A percentile compares a stretch with the other conserved stretches of the same genome.
phyloP scores from a whole-genome alignment of 352 stramenopile genomes.

The Stramenopiles sp. region DNA sequence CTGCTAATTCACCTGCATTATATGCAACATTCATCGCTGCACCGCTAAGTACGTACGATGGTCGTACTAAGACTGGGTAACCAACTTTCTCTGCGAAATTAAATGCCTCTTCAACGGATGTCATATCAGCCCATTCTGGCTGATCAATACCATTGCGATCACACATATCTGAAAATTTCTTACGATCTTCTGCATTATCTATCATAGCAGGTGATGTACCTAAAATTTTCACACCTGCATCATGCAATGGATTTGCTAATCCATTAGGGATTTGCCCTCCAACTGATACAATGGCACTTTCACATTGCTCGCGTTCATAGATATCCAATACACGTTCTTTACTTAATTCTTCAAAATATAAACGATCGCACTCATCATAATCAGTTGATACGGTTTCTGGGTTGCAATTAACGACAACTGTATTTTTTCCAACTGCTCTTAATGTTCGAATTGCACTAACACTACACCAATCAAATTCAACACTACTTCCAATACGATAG shows the following conservation, averaged over 20 bases:
- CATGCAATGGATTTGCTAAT: conserved; percentile 69
- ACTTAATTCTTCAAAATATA: conserved; percentile 98
- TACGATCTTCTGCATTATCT: conserved; percentile 86
- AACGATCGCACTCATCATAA: conserved; percentile 93
- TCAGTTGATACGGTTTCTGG: conserved; percentile 97
- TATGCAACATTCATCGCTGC: conserved; percentile 86
- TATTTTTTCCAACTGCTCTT: conserved; percentile 67
- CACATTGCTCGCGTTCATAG: conserved; percentile 76
- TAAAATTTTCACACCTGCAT: conserved; percentile 77
- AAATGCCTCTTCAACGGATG: conserved; percentile 57
- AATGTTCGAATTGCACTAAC: conserved; percentile 81
- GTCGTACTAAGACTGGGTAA: conserved; percentile 80
- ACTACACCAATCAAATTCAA: conserved; percentile 98
- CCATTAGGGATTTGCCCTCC: conserved; percentile 97
- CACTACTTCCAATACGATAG: conserved; percentile 91
- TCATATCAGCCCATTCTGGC: conserved; percentile 53
- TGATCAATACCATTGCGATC: conserved; percentile 83
- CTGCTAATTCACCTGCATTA: conserved; percentile 57
- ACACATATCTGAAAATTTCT: conserved; percentile 88
- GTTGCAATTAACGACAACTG: conserved; percentile 99
- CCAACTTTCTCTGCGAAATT: conserved; percentile 61
- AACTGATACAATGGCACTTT: conserved; percentile 88
- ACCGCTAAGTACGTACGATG: conserved; percentile 83
- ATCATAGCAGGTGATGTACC: conserved; percentile 83
- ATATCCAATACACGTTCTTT: conserved; percentile 94